A percentile compares a stretch with the other conserved stretches of the same genome.
phyloP scores from a whole-genome alignment of 208 protist genomes.

The Trypanosoma vivax region DNA sequence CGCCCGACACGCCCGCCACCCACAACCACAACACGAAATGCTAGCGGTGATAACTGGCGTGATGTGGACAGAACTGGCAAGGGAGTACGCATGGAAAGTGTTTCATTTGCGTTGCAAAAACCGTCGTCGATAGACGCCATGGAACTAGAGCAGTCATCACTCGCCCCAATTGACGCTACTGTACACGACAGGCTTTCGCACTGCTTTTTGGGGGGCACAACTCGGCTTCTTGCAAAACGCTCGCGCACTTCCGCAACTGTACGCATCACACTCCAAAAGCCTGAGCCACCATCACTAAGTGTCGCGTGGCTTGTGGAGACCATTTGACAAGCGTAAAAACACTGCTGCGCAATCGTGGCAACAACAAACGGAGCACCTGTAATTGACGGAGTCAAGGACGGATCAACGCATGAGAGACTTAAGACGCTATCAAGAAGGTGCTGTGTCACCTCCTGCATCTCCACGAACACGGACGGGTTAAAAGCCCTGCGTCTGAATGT shows the following conservation, averaged over 20 bases:
- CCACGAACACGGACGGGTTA: too few relatives aligned
- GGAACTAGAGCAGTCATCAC: too few relatives aligned
- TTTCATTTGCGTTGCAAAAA: too few relatives aligned
- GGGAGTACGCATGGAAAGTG: too few relatives aligned
- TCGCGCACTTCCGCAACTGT: constrained; percentile 25
- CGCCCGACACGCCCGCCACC: constrained; percentile 57
- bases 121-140: too few relatives aligned
- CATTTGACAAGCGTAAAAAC: constrained; percentile 42
- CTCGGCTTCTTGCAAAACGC: constrained; percentile 9
- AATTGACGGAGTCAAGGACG: constrained; percentile 28
- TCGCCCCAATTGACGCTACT: too few relatives aligned
- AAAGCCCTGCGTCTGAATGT: too few relatives aligned
- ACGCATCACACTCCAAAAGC: constrained; percentile 39
- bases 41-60: constrained; percentile 30
- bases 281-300: constrained; percentile 44
- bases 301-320: constrained; percentile 39
- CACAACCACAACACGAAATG: constrained; percentile 47
- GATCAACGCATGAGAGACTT: constrained; percentile 45
- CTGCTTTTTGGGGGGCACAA: not conserved
- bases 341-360: constrained; percentile 52
- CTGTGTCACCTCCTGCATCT: constrained; percentile 35
- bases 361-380: constrained; percentile 50
- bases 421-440: constrained; percentile 44
- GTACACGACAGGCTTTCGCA: too few relatives aligned
- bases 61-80: too few relatives aligned